Conservation (phyloP, 176 grass and related monocot genomes). For the Tuctoria greenei region DNA sequence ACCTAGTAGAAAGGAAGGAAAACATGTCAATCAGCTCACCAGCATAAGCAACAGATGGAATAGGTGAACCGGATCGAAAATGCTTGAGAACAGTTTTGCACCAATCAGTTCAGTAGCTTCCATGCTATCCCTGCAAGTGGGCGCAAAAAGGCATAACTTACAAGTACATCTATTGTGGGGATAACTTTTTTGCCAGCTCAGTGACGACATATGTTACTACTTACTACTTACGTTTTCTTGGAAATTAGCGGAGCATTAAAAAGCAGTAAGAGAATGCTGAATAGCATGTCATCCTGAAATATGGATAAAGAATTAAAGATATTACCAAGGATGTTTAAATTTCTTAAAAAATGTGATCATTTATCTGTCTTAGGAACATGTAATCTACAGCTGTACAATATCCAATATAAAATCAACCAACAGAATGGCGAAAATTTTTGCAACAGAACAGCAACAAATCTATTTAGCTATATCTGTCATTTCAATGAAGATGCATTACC, state of each 20-base stretch:
- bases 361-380: background rate
- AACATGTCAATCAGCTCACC: conserved; percentile 54
- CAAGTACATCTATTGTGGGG: background rate
- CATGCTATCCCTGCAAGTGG: conserved; percentile 48
- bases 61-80: conserved; percentile 79
- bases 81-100: conserved; percentile 56
- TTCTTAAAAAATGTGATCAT: background rate
- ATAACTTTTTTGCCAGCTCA: conserved; percentile 16
- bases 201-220: background rate
- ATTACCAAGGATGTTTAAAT: background rate
- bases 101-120: conserved; percentile 41
- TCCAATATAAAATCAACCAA: conserved; percentile 7
- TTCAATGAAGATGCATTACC: conserved; percentile 48
- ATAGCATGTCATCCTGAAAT: conserved; percentile 87
- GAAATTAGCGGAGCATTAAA: conserved; percentile 60
- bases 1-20: conserved; percentile 16
- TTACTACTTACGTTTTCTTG: conserved; percentile 67
- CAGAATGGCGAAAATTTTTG: background rate
- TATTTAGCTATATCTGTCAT: background rate
- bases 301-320: conserved; percentile 29
- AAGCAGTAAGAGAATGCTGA: conserved; percentile 70
- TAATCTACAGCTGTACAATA: background rate
- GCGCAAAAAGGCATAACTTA: conserved; percentile 15
- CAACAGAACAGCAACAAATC: background rate
- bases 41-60: conserved; percentile 77